Conservation (phyloP, 805 yeast genomes). For the Ogataea pignaliae region DNA sequence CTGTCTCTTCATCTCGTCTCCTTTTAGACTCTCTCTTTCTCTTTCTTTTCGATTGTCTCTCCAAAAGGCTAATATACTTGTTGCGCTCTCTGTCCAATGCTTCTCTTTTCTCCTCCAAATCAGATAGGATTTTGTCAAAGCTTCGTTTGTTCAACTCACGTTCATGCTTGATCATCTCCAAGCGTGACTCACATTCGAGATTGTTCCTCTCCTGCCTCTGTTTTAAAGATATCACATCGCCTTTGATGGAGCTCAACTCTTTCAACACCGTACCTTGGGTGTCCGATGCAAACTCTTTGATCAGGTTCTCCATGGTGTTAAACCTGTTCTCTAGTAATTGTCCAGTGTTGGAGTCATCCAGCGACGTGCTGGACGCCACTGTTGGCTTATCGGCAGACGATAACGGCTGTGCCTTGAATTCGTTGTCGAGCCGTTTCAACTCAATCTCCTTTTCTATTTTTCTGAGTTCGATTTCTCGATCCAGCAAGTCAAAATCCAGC, state of each 20-base stretch:
- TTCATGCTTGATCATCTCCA: constrained; percentile 58
- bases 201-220: constrained; percentile 43
- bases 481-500: not conserved
- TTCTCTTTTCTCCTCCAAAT: constrained; percentile 23
- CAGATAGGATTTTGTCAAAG: constrained; percentile 21
- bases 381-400: not conserved
- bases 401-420: not conserved
- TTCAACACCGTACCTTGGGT: constrained; percentile 13
- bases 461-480: constrained; percentile 4
- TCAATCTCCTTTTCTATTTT: constrained; percentile 4
- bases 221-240: constrained; percentile 19
- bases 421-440: constrained; percentile 9
- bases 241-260: constrained; percentile 18
- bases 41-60: constrained; percentile 13
- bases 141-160: constrained; percentile 21
- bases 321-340: constrained; percentile 7
- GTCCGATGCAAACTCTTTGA: constrained; percentile 16
- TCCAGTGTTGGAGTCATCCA: not conserved
- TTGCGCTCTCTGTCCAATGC: constrained; percentile 25
- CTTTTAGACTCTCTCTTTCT: constrained; percentile 4
- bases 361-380: too few species aligned
- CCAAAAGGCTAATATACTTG: constrained; percentile 19
- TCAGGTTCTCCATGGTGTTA: constrained; percentile 11
- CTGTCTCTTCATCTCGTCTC: constrained; percentile 5
- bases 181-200: constrained; percentile 64